Evolutionary conservation across 768 basidiomycete species (phyloP).

Genomic region (Xanthoconium stramineum): DNA sequence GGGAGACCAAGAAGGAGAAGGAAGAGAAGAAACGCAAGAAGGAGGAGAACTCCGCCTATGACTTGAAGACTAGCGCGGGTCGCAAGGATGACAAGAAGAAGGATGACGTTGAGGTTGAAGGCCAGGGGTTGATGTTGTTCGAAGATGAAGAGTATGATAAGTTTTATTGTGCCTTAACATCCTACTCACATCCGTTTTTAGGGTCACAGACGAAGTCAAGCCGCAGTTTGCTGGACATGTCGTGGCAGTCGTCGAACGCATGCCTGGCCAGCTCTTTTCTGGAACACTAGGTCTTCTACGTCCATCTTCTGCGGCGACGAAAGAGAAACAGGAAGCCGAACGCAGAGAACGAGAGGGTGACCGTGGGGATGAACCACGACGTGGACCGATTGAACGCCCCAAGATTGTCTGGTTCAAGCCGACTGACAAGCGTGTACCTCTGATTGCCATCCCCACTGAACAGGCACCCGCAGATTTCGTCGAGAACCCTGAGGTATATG

Average conservation of each 20-base stretch:
- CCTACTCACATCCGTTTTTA: conserved; percentile 30
- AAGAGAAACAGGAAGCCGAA: conserved; percentile 98
- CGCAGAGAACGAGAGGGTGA: conserved; percentile 96
- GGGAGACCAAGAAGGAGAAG: conserved; percentile 99
- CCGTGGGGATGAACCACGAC: conserved; percentile 77
- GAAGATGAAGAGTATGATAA: conserved; percentile 89
- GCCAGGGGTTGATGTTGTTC: conserved; percentile 93
- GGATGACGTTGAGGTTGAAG: conserved; percentile 99
- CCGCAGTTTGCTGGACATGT: conserved; percentile 99
- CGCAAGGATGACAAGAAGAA: conserved; percentile 99
- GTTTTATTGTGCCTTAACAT: background rate
- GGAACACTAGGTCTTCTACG: conserved; percentile 94
- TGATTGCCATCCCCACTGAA: conserved; percentile 98
- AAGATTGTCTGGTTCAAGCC: conserved; percentile 99
- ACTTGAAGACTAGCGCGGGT: conserved; percentile 66
- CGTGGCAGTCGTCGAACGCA: conserved; percentile 98
- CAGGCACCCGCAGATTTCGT: conserved; percentile 97
- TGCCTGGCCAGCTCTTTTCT: conserved; percentile 98
- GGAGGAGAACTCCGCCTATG: conserved; percentile 97
- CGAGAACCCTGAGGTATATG: conserved; percentile 88
- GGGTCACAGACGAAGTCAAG: conserved; percentile 96
- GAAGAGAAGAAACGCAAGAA: conserved; percentile 99
- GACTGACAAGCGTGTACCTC: conserved; percentile 96
- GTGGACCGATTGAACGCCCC: conserved; percentile 79
- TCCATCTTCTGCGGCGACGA: conserved; percentile 94